These are phyloP conservation scores for Thalassiosira oceanica DNA, from an alignment of 352 stramenopile genomes.

Conservation along the genomic window DNA sequence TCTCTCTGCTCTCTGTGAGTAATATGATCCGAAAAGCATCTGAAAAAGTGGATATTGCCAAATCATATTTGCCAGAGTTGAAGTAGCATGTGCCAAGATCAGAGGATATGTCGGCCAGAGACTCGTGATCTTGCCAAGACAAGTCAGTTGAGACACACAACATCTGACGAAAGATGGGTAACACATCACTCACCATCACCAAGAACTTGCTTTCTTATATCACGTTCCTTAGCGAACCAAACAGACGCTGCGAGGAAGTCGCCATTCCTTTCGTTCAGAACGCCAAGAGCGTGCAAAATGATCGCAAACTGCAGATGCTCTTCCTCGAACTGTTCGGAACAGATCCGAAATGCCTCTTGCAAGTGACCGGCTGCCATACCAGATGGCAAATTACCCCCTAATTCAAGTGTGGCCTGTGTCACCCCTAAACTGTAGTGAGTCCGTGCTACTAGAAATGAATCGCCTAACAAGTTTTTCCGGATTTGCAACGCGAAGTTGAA, in stretches of 20 bases:
- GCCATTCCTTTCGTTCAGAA: slow-evolving; percentile 49
- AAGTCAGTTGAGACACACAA: neutral
- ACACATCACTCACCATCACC: slow-evolving; percentile 32
- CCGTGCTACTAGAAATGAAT: slow-evolving; percentile 46
- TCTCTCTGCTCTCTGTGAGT: slow-evolving; percentile 3
- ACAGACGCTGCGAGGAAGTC: slow-evolving; percentile 41
- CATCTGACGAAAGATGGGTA: neutral
- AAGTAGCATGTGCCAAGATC: slow-evolving; percentile 54
- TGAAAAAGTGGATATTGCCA: slow-evolving; percentile 42
- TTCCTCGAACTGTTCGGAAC: slow-evolving; percentile 26
- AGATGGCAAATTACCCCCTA: slow-evolving; percentile 2
- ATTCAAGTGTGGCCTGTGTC: slow-evolving; percentile 40
- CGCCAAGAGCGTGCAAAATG: slow-evolving; percentile 50
- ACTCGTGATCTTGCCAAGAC: slow-evolving; percentile 29
- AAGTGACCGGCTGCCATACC: slow-evolving; percentile 32
- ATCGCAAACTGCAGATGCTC: slow-evolving; percentile 41
- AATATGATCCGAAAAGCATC: slow-evolving; percentile 44
- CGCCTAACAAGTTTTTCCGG: slow-evolving; percentile 27
- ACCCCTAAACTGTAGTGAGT: slow-evolving; percentile 59
- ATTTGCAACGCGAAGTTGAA: slow-evolving; percentile 44
- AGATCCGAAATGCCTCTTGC: slow-evolving; percentile 42
- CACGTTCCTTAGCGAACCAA: slow-evolving; percentile 49
- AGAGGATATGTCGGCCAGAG: slow-evolving; percentile 27
- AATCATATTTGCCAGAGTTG: slow-evolving; percentile 58
- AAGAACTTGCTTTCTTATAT: slow-evolving; percentile 42